A percentile compares a stretch with the other conserved stretches of the same genome.
These are phyloP conservation scores for Pestalotiopsis sp. DNA, from an alignment of 2,329 filamentous ascomycete species.

Conservation along the genomic window DNA sequence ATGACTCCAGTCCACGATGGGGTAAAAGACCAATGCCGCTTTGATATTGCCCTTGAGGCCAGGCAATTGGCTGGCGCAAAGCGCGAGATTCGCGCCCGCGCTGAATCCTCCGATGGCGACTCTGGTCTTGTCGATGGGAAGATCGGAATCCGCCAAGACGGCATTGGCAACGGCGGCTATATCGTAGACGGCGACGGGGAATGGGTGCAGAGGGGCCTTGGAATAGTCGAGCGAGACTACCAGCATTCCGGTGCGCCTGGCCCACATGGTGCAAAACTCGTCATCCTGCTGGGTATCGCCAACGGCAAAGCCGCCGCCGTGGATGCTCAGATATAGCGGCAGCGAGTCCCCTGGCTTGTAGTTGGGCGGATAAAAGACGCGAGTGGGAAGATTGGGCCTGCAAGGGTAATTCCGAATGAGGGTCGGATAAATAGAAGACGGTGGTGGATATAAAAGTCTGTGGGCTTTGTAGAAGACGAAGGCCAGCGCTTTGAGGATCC, in stretches of 20 bases:
- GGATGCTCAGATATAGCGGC: conserved; percentile 45
- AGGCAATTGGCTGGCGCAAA: conserved; percentile 40
- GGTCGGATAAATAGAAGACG: neutral
- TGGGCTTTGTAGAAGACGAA: neutral
- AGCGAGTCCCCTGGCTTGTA: conserved; percentile 12
- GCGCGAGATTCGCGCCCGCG: conserved; percentile 45
- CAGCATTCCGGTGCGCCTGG: conserved; percentile 37
- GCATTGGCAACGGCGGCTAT: conserved; percentile 40
- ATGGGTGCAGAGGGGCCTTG: conserved; percentile 41
- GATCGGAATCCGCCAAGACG: conserved; percentile 38
- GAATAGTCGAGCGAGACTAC: conserved; percentile 47
- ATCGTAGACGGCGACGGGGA: conserved; percentile 43
- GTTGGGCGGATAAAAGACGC: conserved; percentile 13
- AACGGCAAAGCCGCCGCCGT: conserved; percentile 47
- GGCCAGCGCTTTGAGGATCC: conserved; percentile 4
- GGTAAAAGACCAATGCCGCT: conserved; percentile 39
- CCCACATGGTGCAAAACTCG: conserved; percentile 44
- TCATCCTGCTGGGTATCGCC: conserved; percentile 41
- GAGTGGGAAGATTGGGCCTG: conserved; percentile 10
- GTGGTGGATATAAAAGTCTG: conserved; percentile 9
- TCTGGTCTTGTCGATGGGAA: conserved; percentile 42
- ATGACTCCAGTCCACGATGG: conserved; percentile 43
- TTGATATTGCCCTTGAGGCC: conserved; percentile 35
- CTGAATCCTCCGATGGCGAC: conserved; percentile 47
- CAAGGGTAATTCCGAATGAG: conserved; percentile 10